phyloP scores from a whole-genome alignment of 2,329 filamentous ascomycete species.

The Fusarium secorum region DNA sequence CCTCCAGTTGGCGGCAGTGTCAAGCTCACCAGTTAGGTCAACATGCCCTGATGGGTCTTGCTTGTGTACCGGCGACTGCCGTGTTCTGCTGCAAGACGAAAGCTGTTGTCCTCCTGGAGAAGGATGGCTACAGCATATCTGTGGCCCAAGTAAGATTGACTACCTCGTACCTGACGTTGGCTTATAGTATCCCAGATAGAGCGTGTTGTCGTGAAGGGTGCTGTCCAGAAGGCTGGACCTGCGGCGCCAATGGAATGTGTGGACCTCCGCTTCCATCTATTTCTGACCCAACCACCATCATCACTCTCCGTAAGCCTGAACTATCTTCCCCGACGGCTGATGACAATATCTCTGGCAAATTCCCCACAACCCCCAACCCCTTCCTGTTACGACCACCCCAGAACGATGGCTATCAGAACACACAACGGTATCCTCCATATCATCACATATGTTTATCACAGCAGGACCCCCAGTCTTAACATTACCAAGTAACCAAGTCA shows the following conservation, averaged over 20 bases:
- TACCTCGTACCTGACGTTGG: neutral
- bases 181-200: neutral
- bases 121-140: neutral
- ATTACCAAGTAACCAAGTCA: neutral
- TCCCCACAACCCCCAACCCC: accelerated
- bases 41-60: neutral
- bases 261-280: neutral
- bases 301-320: neutral
- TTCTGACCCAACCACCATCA: neutral
- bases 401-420: too few species aligned
- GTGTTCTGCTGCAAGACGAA: neutral
- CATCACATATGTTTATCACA: neutral
- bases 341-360: accelerated
- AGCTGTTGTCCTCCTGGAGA: neutral
- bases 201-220: neutral
- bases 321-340: neutral
- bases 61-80: neutral
- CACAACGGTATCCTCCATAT: neutral
- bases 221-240: neutral
- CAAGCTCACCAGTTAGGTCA: neutral
- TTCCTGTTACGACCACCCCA: neutral
- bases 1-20: accelerated
- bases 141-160: neutral
- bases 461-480: neutral
- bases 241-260: neutral